Percentiles rank a stretch among this genome's conserved stretches.
phyloP scores from a whole-genome alignment of 139 green algal species.

The Chlorella vulgaris region DNA sequence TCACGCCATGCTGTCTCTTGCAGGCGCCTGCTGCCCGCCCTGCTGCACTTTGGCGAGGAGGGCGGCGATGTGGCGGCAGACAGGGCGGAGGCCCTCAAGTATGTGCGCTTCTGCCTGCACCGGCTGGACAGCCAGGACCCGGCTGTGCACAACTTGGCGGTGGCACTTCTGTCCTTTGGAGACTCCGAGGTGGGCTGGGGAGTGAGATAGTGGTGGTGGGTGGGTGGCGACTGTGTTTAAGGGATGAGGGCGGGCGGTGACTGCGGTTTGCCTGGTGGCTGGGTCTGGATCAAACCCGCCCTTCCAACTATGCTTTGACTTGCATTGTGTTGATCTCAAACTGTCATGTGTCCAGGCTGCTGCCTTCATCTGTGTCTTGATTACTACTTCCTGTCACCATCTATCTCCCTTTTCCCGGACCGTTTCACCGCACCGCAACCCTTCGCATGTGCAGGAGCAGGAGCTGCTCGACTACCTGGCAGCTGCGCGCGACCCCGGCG shows the following conservation, averaged over 20 bases:
- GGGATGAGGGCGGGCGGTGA: too few species aligned
- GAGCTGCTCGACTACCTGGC: conserved; percentile 76
- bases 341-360: too few species aligned
- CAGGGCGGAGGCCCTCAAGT: conserved; percentile 70
- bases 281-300: too few species aligned
- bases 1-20: too few species aligned
- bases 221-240: background rate
- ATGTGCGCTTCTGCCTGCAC: conserved; percentile 77
- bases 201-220: too few species aligned
- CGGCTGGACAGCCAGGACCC: conserved; percentile 51
- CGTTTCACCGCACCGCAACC: background rate
- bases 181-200: conserved; percentile 30
- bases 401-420: too few species aligned
- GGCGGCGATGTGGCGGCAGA: conserved; percentile 20
- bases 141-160: conserved; percentile 72
- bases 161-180: conserved; percentile 75
- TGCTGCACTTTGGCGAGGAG: conserved; percentile 75
- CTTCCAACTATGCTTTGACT: too few species aligned
- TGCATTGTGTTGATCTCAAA: too few species aligned
- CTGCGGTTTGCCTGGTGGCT: too few species aligned
- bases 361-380: too few species aligned
- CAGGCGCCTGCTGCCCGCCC: conserved; percentile 80
- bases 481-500: conserved; percentile 41
- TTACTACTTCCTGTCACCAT: too few species aligned
- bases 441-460: conserved; percentile 42